Percentiles rank a stretch among this genome's conserved stretches.
phyloP scores from a whole-genome alignment of 2,329 filamentous ascomycete genomes.

The Penicillium polonicum region DNA sequence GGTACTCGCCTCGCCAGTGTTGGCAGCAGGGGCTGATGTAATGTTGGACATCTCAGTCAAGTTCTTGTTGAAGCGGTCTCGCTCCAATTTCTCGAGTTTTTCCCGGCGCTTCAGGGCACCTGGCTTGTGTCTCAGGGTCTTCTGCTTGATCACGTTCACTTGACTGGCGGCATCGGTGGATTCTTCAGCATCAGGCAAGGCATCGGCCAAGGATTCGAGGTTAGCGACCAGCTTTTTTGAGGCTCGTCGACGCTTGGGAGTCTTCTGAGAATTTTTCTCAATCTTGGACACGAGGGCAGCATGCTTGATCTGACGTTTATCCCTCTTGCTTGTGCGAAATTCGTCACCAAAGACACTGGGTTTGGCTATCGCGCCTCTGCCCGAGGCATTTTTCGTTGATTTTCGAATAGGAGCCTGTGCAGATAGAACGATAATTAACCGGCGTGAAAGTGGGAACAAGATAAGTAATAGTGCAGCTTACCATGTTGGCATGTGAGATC shows the following conservation, averaged over 20 bases:
- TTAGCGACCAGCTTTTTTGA: constrained; percentile 76
- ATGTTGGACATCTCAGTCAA: constrained; percentile 68
- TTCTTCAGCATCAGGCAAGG: constrained; percentile 64
- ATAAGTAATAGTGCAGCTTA: constrained; percentile 6
- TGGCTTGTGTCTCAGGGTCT: constrained; percentile 70
- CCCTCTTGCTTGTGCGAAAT: constrained; percentile 73
- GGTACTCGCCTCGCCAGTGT: constrained; percentile 18
- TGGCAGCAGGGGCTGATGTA: constrained; percentile 26
- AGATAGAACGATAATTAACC: constrained; percentile 14
- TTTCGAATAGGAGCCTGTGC: constrained; percentile 31
- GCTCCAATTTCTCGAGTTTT: constrained; percentile 74
- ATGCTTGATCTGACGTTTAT: constrained; percentile 81
- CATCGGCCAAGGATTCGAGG: constrained; percentile 74
- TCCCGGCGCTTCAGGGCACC: constrained; percentile 84
- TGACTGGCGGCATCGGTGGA: constrained; percentile 49
- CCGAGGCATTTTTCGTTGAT: constrained; percentile 17
- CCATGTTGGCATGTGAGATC: constrained; percentile 16
- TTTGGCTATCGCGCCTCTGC: constrained; percentile 17
- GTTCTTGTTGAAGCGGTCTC: constrained; percentile 78
- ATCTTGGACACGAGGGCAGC: constrained; percentile 76
- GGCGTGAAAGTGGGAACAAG: constrained; percentile 11
- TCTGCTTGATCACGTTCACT: constrained; percentile 70
- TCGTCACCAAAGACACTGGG: constrained; percentile 32
- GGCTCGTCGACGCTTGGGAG: constrained; percentile 65
- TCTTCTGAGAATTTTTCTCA: constrained; percentile 58